Evolutionary conservation across 1,284 basidiomycete genomes (phyloP).

Genomic region (Austroboletus novae-zelandiae): DNA sequence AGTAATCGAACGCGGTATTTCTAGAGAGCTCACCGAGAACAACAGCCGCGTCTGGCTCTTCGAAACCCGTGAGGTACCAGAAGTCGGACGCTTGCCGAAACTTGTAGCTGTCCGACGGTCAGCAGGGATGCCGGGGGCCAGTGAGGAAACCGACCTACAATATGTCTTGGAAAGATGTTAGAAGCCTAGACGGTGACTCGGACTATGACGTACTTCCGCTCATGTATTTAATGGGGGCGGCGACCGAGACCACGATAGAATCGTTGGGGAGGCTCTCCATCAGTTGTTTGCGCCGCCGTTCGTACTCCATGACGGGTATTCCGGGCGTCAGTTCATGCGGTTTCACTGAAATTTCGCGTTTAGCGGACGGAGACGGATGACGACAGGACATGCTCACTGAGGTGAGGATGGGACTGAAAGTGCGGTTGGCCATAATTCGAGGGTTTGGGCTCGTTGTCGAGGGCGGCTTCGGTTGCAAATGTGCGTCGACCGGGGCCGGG

Average conservation of each 20-base stretch:
- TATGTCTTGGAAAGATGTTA: slow-evolving; percentile 33
- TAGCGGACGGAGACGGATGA: slow-evolving; percentile 4
- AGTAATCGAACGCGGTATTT: background rate
- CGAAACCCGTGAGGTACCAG: slow-evolving; percentile 93
- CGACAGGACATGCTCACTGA: slow-evolving; percentile 43
- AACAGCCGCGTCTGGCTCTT: slow-evolving; percentile 89
- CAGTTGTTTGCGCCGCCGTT: slow-evolving; percentile 66
- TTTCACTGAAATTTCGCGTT: slow-evolving; percentile 36
- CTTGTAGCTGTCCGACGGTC: slow-evolving; percentile 69
- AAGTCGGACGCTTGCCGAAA: slow-evolving; percentile 93
- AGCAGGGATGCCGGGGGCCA: slow-evolving; percentile 5
- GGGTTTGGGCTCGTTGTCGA: slow-evolving; percentile 47
- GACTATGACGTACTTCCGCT: slow-evolving; percentile 65
- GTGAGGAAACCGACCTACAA: slow-evolving; percentile 41
- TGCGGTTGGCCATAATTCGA: slow-evolving; percentile 77
- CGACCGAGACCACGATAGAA: slow-evolving; percentile 77
- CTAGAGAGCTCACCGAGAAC: slow-evolving; percentile 60
- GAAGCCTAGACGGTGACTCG: slow-evolving; percentile 2
- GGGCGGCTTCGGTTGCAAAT: slow-evolving; percentile 38
- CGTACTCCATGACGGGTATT: slow-evolving; percentile 81
- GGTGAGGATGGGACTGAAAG: slow-evolving; percentile 75
- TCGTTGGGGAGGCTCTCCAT: slow-evolving; percentile 79
- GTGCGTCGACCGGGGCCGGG: slow-evolving; percentile 15
- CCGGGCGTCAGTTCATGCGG: slow-evolving; percentile 82
- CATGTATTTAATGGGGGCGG: slow-evolving; percentile 85